phyloP scores from a whole-genome alignment of 108 stramenopile genomes.

The Schizochytrium sp. region DNA sequence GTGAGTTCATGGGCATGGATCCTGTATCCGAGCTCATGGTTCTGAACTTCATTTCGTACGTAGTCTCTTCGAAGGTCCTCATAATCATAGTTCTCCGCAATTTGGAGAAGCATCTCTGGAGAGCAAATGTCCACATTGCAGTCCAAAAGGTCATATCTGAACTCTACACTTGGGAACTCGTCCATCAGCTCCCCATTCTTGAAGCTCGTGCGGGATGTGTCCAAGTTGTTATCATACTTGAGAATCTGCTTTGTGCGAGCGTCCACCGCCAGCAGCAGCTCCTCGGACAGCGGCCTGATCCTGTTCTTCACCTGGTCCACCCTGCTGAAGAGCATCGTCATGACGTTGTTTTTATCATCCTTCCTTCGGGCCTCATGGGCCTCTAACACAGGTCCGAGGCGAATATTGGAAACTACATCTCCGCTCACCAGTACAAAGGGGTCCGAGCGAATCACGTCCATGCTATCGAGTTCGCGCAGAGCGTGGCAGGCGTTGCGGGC shows the following conservation, averaged over 20 bases:
- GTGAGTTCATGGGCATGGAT: slow-evolving; percentile 87
- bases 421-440: slow-evolving; percentile 94
- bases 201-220: not conserved
- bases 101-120: slow-evolving; percentile 93
- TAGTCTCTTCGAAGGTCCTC: slow-evolving; percentile 87
- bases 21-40: slow-evolving; percentile 91
- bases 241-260: slow-evolving; percentile 58
- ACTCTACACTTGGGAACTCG: slow-evolving; percentile 73
- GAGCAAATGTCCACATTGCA: slow-evolving; percentile 95
- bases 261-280: slow-evolving; percentile 65
- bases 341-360: slow-evolving; percentile 84
- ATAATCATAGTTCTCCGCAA: slow-evolving; percentile 97
- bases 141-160: slow-evolving; percentile 88
- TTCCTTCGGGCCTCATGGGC: slow-evolving; percentile 80
- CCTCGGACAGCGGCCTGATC: slow-evolving; percentile 10
- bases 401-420: slow-evolving; percentile 92
- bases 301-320: slow-evolving; percentile 73
- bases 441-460: slow-evolving; percentile 91
- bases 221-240: slow-evolving; percentile 60
- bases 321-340: slow-evolving; percentile 86
- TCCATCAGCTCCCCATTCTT: slow-evolving; percentile 74
- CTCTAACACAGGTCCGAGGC: slow-evolving; percentile 78
- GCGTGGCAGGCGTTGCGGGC: slow-evolving; percentile 93
- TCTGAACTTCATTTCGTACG: slow-evolving; percentile 89
- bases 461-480: slow-evolving; percentile 90